These are phyloP conservation scores for Coix lacrymajobi DNA, from an alignment of 176 grass and related monocot species.

Conservation along the genomic window DNA sequence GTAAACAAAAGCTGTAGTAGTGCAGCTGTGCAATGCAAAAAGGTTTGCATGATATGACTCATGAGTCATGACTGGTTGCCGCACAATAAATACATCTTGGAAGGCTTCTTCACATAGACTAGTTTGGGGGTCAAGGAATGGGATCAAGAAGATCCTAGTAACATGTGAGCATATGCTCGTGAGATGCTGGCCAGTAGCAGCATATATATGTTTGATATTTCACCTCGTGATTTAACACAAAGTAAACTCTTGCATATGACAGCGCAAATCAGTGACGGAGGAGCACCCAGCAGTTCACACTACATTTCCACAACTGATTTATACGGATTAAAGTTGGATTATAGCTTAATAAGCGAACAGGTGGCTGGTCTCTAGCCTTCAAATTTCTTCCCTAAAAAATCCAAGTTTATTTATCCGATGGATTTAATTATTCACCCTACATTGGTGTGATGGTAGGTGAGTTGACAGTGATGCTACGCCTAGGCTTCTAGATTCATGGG, in stretches of 20 bases:
- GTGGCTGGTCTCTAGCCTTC: background rate
- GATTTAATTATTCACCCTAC: background rate
- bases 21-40: too few species aligned
- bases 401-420: background rate
- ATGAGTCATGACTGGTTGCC: too few species aligned
- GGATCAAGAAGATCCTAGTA: slow-evolving; percentile 3
- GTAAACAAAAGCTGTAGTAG: background rate
- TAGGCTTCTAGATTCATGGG: slow-evolving; percentile 29
- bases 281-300: background rate
- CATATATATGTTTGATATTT: background rate
- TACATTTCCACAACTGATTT: too few species aligned
- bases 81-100: slow-evolving; percentile 5
- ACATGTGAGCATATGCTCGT: slow-evolving; percentile 16
- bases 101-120: background rate
- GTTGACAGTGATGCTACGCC: slow-evolving; percentile 23
- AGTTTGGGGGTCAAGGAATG: background rate
- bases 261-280: background rate
- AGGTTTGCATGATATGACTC: too few species aligned
- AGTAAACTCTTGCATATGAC: background rate
- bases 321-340: too few species aligned
- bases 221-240: slow-evolving; percentile 1
- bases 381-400: background rate
- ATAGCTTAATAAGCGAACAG: too few species aligned
- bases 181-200: background rate
- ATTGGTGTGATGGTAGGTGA: slow-evolving; percentile 28